These are phyloP conservation scores for Lachancea cidri DNA, from an alignment of 805 yeast genomes.

Conservation along the genomic window DNA sequence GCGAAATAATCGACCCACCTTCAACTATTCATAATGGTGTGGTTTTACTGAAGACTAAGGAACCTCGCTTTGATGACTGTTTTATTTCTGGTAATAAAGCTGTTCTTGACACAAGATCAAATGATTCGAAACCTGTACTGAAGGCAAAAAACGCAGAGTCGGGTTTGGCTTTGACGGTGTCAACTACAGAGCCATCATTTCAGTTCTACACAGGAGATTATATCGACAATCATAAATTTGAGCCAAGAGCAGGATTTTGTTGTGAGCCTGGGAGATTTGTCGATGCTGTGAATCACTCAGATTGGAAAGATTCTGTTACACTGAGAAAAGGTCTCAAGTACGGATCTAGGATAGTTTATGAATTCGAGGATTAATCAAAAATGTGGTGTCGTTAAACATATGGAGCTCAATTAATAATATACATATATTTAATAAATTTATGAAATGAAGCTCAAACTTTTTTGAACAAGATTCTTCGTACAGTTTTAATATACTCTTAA, in stretches of 20 bases:
- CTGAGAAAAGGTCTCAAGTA: constrained; percentile 46
- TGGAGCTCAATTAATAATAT: no score
- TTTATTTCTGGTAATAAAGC: constrained; percentile 37
- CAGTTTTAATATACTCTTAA: no score
- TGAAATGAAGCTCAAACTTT: no score
- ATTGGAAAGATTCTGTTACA: constrained; percentile 47
- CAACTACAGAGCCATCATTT: constrained; percentile 61
- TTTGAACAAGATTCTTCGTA: no score
- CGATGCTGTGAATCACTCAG: constrained; percentile 44
- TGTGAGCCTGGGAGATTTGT: constrained; percentile 57
- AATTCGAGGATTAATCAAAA: constrained; percentile 8
- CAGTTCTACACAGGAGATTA: constrained; percentile 62
- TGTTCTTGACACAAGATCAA: constrained; percentile 44
- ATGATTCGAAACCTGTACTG: constrained; percentile 34
- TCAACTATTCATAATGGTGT: constrained; percentile 10
- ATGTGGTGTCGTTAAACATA: no score
- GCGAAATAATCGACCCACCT: constrained; percentile 24
- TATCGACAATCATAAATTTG: constrained; percentile 32
- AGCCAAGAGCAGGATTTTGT: constrained; percentile 49
- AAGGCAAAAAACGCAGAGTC: constrained; percentile 44
- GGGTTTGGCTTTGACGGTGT: constrained; percentile 37
- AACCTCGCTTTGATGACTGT: constrained; percentile 42
- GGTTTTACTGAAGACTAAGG: constrained; percentile 1
- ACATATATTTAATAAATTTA: no score
- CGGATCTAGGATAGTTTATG: constrained; percentile 40